A percentile compares a stretch with the other conserved stretches of the same genome.
These are phyloP conservation scores for Diplodia mutila DNA, from an alignment of 2,329 filamentous ascomycete species.

Conservation along the genomic window DNA sequence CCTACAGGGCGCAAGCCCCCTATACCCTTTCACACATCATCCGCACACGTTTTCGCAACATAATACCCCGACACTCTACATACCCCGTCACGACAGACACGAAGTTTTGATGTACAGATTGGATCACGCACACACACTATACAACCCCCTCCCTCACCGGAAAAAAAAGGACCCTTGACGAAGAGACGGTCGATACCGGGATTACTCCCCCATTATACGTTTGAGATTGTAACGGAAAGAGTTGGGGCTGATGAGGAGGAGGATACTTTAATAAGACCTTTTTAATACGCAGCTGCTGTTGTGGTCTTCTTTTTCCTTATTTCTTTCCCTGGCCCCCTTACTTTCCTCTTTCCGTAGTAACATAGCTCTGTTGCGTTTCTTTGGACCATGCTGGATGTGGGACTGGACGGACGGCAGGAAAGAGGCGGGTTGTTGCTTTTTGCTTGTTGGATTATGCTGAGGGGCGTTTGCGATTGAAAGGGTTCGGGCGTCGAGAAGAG, in stretches of 20 bases:
- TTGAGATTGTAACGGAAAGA: not conserved
- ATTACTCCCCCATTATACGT: not conserved
- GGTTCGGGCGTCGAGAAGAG: not conserved
- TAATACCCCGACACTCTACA: not conserved
- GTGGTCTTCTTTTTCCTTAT: not conserved
- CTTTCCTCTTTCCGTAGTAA: not conserved
- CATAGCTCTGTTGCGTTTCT: not conserved
- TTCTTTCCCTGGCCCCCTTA: not conserved
- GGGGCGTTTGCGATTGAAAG: not conserved
- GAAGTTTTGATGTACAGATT: conserved; percentile 20
- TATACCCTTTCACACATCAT: not conserved
- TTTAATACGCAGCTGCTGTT: not conserved
- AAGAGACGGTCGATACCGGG: conserved; percentile 7
- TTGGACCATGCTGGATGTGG: conserved; percentile 23
- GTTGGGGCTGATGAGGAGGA: not conserved
- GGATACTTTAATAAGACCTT: not conserved
- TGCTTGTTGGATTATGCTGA: not conserved
- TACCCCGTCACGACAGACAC: conserved; percentile 16
- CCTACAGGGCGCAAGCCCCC: conserved; percentile 15
- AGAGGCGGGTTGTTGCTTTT: not conserved
- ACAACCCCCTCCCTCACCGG: not conserved
- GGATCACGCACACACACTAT: not conserved
- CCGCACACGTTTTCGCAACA: not conserved
- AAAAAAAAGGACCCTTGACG: not conserved
- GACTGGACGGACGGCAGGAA: not conserved